Conservation (phyloP, 495 filamentous ascomycete species). For the Talaromyces thailandensis region DNA sequence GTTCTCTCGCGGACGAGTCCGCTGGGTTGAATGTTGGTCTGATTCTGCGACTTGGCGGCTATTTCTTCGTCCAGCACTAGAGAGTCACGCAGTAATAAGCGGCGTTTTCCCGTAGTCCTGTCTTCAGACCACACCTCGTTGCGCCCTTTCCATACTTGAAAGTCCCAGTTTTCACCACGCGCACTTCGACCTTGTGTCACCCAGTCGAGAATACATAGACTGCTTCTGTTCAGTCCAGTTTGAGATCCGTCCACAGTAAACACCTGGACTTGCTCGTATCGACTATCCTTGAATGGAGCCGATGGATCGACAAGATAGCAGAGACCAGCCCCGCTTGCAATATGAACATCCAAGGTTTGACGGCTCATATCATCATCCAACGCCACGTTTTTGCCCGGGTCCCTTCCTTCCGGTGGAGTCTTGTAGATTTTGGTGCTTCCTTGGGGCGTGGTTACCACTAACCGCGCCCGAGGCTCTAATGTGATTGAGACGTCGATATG, state of each 20-base stretch:
- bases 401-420: slow-evolving; percentile 41
- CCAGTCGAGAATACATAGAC: slow-evolving; percentile 84
- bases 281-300: slow-evolving; percentile 73
- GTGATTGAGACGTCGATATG: slow-evolving; percentile 62
- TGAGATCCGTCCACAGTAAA: slow-evolving; percentile 54
- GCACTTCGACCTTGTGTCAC: slow-evolving; percentile 79
- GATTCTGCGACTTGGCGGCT: slow-evolving; percentile 11
- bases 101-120: slow-evolving; percentile 29
- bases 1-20: slow-evolving; percentile 33
- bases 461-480: slow-evolving; percentile 52
- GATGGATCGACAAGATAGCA: slow-evolving; percentile 91
- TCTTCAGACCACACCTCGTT: slow-evolving; percentile 72
- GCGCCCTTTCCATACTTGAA: slow-evolving; percentile 62
- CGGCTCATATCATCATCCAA: slow-evolving; percentile 41
- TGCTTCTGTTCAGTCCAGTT: slow-evolving; percentile 35
- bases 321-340: slow-evolving; percentile 57
- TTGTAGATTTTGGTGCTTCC: slow-evolving; percentile 96
- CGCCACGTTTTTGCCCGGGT: background rate
- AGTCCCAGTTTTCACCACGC: slow-evolving; percentile 83
- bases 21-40: slow-evolving; percentile 18
- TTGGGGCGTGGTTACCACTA: slow-evolving; percentile 78
- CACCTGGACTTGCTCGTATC: slow-evolving; percentile 73
- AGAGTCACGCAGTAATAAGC: slow-evolving; percentile 73
- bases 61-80: slow-evolving; percentile 57
- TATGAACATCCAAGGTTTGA: slow-evolving; percentile 56